These are phyloP conservation scores for Anthoceros angustus DNA, from an alignment of 225 moss, liverwort and hornwort genomes.

Conservation along the genomic window DNA sequence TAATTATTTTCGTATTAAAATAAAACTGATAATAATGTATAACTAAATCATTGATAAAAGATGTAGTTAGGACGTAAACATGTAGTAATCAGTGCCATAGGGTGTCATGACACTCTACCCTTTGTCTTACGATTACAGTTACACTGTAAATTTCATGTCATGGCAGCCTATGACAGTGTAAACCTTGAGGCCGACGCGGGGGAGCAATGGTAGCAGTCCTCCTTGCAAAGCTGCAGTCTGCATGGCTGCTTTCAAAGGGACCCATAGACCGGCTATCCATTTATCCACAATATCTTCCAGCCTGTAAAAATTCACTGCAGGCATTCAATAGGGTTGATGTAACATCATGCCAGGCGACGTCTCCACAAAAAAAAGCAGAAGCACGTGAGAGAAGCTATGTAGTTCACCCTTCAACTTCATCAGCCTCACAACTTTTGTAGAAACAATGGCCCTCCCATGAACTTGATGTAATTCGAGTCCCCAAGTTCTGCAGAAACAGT, in stretches of 20 bases:
- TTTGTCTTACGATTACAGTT: too few relatives aligned
- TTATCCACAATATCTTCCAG: neutral
- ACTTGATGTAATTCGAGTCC: slow-evolving; percentile 1
- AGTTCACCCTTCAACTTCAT: neutral
- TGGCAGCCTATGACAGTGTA: too few relatives aligned
- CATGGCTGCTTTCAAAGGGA: neutral
- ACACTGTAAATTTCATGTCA: too few relatives aligned
- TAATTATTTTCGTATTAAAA: too few relatives aligned
- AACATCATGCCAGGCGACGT: too few relatives aligned
- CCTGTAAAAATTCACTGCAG: neutral
- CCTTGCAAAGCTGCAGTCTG: neutral
- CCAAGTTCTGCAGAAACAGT: neutral
- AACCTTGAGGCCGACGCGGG: too few relatives aligned
- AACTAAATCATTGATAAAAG: too few relatives aligned
- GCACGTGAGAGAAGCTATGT: neutral
- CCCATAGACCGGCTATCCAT: neutral
- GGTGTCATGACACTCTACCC: too few relatives aligned
- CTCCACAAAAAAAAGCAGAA: neutral
- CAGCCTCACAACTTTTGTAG: neutral
- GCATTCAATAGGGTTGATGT: too few relatives aligned
- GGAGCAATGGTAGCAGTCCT: neutral
- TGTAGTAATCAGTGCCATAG: too few relatives aligned
- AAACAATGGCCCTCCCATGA: neutral
- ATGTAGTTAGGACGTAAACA: too few relatives aligned
- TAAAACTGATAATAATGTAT: too few relatives aligned